phyloP scores from a whole-genome alignment of 2,329 filamentous ascomycete species.

The Seiridium cupressi region DNA sequence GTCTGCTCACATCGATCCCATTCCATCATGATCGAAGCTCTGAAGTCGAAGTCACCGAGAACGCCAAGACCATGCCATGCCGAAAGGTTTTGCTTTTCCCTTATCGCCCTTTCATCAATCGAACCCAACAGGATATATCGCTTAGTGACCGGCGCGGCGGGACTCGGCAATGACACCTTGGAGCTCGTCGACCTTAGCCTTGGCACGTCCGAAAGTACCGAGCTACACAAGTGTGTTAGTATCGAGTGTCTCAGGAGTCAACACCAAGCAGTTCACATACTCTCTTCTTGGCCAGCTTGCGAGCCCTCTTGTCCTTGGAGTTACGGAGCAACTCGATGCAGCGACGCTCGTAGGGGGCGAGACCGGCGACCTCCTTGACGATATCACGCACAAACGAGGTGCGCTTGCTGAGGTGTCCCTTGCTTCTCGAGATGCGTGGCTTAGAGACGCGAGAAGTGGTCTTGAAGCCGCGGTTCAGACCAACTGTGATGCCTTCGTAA shows the following conservation, averaged over 20 bases:
- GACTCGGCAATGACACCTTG: slow-evolving; percentile 96
- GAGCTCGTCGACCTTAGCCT: slow-evolving; percentile 99
- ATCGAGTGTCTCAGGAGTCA: slow-evolving; percentile 4
- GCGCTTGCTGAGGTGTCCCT: slow-evolving; percentile 93
- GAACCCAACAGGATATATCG: slow-evolving; percentile 4
- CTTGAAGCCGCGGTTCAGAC: slow-evolving; percentile 69
- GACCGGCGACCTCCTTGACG: slow-evolving; percentile 89
- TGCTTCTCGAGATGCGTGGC: slow-evolving; percentile 78
- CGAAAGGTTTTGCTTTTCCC: not conserved
- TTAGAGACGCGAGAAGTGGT: slow-evolving; percentile 77
- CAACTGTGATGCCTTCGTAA: slow-evolving; percentile 35
- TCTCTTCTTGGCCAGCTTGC: slow-evolving; percentile 99
- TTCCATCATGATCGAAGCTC: slow-evolving; percentile 6
- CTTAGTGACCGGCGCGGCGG: slow-evolving; percentile 66
- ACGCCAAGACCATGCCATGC: slow-evolving; percentile 6
- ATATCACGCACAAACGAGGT: slow-evolving; percentile 93
- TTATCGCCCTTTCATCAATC: not conserved
- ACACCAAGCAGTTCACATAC: slow-evolving; percentile 51
- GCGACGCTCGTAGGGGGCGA: slow-evolving; percentile 95
- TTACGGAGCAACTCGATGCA: slow-evolving; percentile 99
- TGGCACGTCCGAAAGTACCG: slow-evolving; percentile 97
- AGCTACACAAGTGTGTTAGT: slow-evolving; percentile 55
- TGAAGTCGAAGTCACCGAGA: not conserved
- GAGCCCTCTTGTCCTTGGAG: slow-evolving; percentile 98
- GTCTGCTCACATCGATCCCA: not conserved